A percentile compares a stretch with the other conserved stretches of the same genome.
Conservation (phyloP, 1,139 yeast genomes). For the Candida sojae region DNA sequence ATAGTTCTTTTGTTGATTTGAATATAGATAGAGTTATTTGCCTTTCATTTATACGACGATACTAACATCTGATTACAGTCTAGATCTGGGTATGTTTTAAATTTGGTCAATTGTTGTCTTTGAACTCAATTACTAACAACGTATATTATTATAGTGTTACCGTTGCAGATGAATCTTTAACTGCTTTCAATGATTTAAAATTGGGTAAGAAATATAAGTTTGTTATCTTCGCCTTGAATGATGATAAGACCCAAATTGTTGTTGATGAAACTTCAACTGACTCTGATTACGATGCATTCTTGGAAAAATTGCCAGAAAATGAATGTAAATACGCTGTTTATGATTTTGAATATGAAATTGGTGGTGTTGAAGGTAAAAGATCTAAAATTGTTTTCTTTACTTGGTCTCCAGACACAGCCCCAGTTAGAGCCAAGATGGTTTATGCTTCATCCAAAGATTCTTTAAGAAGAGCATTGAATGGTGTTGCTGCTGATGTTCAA, state of each 20-base stretch:
- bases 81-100: constrained; percentile 63
- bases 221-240: constrained; percentile 78
- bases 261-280: constrained; percentile 83
- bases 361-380: constrained; percentile 92
- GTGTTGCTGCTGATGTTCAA: constrained; percentile 91
- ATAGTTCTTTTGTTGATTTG: no score
- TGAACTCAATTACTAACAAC: neutral
- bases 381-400: constrained; percentile 90
- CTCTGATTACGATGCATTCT: constrained; percentile 75
- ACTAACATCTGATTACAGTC: constrained; percentile 40
- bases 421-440: constrained; percentile 93
- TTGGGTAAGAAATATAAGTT: constrained; percentile 89
- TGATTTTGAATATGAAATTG: constrained; percentile 92
- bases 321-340: constrained; percentile 96
- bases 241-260: constrained; percentile 83
- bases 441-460: constrained; percentile 98
- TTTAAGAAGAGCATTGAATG: constrained; percentile 94
- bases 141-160: constrained; percentile 60
- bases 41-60: neutral
- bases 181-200: constrained; percentile 93
- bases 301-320: constrained; percentile 88
- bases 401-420: constrained; percentile 98
- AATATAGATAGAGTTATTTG: no score
- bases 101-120: no score
- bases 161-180: constrained; percentile 91